Evolutionary conservation across 129 eudicot species (phyloP).

Genomic region (Flaveria robusta): DNA sequence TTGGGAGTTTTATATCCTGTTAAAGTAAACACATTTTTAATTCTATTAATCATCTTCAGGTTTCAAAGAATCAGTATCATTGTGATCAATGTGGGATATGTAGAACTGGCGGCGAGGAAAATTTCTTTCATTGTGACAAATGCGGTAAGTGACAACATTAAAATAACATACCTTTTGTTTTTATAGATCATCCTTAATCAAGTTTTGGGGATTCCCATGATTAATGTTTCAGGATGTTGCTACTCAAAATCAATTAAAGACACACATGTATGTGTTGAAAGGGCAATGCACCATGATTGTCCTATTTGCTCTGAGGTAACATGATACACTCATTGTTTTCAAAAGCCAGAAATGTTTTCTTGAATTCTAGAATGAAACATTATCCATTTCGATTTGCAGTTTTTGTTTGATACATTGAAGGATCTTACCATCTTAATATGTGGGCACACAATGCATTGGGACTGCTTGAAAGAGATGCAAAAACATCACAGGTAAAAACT

Average conservation of each 20-base stretch:
- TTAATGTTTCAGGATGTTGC: slow-evolving; percentile 55
- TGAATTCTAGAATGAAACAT: neutral
- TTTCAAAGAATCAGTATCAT: slow-evolving; percentile 79
- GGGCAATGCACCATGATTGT: slow-evolving; percentile 80
- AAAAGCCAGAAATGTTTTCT: neutral
- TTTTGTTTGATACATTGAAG: slow-evolving; percentile 57
- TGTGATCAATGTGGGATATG: slow-evolving; percentile 88
- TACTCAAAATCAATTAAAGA: slow-evolving; percentile 52
- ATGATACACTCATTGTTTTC: neutral
- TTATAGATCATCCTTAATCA: neutral
- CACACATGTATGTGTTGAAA: slow-evolving; percentile 62
- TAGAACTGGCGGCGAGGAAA: slow-evolving; percentile 73
- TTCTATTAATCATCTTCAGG: slow-evolving; percentile 38
- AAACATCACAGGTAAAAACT: slow-evolving; percentile 43
- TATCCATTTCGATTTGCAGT: slow-evolving; percentile 44
- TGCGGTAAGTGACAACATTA: slow-evolving; percentile 47
- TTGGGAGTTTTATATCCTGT: neutral
- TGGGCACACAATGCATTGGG: slow-evolving; percentile 72
- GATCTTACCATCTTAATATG: slow-evolving; percentile 54
- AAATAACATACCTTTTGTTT: neutral
- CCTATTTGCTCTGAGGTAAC: slow-evolving; percentile 71
- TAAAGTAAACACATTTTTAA: neutral
- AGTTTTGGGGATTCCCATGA: neutral
- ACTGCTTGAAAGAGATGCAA: slow-evolving; percentile 59
- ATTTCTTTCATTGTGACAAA: slow-evolving; percentile 67